Base-by-base conservation (phyloP, 2,329 filamentous ascomycete genomes). In the Lasiodiplodia sp. region DNA sequence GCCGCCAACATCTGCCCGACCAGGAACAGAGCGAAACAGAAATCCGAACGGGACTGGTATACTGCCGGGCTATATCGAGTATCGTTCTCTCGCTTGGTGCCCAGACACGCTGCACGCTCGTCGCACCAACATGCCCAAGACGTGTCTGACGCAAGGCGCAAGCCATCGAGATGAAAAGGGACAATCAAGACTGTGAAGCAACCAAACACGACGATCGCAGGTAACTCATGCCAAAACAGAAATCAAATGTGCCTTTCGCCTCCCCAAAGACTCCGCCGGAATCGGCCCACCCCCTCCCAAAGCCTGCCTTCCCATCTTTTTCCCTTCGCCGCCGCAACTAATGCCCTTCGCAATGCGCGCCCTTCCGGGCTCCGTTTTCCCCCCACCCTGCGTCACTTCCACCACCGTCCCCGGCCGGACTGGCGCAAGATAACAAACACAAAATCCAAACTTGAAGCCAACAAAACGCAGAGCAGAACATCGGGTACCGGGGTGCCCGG, bases 231-330 rank as follows among this genome's bases (percentile, higher is more conserved):
- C 60, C 60, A 64, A 64, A 64, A 40, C 16, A 49, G 49, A 47
- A 58, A 58, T 16, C 38, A 51, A 16, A 52, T 64, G 60, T 64
- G 60, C 60, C 60, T 25, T 64, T 64, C 60, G 60, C 60, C 60
- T 25, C 47, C 57, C 47, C 21, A 38, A 18, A 21, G 60, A 64
- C 60, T 64, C 60, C 60, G 60, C 44, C 47, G 60, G 47, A 25
- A 38, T 52, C 60, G 38, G 60, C 47, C 44, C 44, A 38, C 34
- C 51, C 60, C 60, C 60, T 28, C 28, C 31, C 31, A 34, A 51
- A 37, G 47, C 47, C 47, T 64, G 44, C 60, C 60, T 53, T 52
- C 60, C 28, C 34, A 25, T 64, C 60, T 64, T 64, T 60, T 64
- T 64, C 60, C 60, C 60, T 52, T 53, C 60, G 60, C 60, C 60